Evolutionary conservation across 306 rosid genomes (phyloP), one percentile per base, ranked within the genome.

Genomic region (Corylus heterophylla): DNA sequence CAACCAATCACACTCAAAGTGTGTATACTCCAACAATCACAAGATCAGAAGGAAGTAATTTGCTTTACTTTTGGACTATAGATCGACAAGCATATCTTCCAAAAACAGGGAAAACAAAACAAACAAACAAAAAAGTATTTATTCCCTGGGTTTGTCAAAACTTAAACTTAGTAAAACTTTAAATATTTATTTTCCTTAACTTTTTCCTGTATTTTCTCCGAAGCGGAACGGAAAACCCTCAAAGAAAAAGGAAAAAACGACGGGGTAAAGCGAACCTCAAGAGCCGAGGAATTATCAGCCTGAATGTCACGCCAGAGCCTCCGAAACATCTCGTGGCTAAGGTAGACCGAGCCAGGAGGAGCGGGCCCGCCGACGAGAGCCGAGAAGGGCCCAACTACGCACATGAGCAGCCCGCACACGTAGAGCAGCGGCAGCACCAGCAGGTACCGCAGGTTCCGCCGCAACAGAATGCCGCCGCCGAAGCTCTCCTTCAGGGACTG

Each of bases 301-400:
- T 84, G 79, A 64, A 96, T 89, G 27, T 89, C 84, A 31, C 69
- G 86, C 90, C 90, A 89, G 61, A 93, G 93, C 70, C 84, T 80
- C 73, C 73, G 83, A 67, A 90, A 93, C 82, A 85, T 76, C 76
- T 80, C 83, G 78, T 89, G 97, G 72, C 96, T 91, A 18, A 94
- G 96, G 50, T 96, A 96, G 11, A 89, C 80, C 4, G 96, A 90
- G 13, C 99, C 98, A n/a, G 98, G 98, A 84, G 87, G 87, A 55
- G 90, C 78, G n/a, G 91, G 56, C 31, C 75, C 87, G 45, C 94
- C 90, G 72, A 89, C 72, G 61, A 94, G 86, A 17, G 86, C 71
- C 29, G 91, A 92, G 88, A 93, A 91, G 2, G 99, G 94, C 7
- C 52, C 66, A 7, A 92, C 99, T 29, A 93, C 94, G 13, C 94